These are phyloP conservation scores for Talaromyces ruber DNA, from an alignment of 495 filamentous ascomycete species.

Conservation along the genomic window DNA sequence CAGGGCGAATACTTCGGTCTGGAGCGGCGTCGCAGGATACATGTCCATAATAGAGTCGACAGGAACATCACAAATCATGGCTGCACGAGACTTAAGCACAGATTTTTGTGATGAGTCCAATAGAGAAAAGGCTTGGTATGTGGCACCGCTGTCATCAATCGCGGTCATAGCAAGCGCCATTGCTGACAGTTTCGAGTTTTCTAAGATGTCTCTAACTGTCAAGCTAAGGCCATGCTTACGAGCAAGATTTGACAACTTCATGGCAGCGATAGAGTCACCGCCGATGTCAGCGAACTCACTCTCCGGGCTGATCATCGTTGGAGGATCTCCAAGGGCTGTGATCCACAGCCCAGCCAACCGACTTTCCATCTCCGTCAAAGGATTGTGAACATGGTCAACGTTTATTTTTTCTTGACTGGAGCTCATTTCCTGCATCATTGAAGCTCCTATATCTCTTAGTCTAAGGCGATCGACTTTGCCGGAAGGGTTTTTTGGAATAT, in stretches of 20 bases:
- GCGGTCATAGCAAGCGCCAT: constrained; percentile 16
- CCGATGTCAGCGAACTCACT: constrained; percentile 16
- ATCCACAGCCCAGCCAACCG: constrained; percentile 25
- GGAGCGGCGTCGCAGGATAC: constrained; percentile 52
- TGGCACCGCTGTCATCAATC: no score
- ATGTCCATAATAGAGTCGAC: constrained; percentile 26
- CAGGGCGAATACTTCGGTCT: constrained; percentile 48
- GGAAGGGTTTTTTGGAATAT: constrained; percentile 24
- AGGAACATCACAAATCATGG: background rate
- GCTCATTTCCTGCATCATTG: constrained; percentile 19
- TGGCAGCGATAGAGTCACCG: constrained; percentile 17
- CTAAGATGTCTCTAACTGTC: constrained; percentile 27
- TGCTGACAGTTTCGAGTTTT: constrained; percentile 23
- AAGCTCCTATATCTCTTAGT: constrained; percentile 13
- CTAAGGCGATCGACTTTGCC: constrained; percentile 26
- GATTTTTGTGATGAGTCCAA: no score
- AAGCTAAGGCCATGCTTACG: constrained; percentile 17
- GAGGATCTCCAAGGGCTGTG: constrained; percentile 15
- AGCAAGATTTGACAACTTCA: constrained; percentile 12
- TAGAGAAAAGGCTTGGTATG: no score
- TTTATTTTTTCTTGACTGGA: constrained; percentile 27
- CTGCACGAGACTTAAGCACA: no score
- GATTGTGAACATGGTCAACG: constrained; percentile 16
- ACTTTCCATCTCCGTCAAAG: constrained; percentile 16
- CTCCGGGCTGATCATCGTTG: constrained; percentile 10